Percentiles rank a stretch among this genome's conserved stretches.
Evolutionary conservation across 2,329 filamentous ascomycete species (phyloP).

Genomic region (Bipolaris zeicola): DNA sequence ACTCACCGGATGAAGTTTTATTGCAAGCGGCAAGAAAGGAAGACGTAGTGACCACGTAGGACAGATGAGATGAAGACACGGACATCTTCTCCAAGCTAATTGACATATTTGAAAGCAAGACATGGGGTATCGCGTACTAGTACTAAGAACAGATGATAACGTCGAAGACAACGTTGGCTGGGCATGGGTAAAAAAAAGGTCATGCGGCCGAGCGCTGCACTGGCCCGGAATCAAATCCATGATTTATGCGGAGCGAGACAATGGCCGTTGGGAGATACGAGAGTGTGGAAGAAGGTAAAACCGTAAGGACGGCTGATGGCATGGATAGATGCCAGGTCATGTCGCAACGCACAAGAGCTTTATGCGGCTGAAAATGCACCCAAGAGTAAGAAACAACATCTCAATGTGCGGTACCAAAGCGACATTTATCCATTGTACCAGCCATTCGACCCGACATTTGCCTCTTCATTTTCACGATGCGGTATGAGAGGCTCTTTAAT

Average conservation of each 20-base stretch:
- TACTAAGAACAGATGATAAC: neutral
- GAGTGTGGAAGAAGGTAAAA: neutral
- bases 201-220: neutral
- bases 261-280: neutral
- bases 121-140: slow-evolving; percentile 12
- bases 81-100: neutral
- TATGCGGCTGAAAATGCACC: neutral
- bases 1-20: neutral
- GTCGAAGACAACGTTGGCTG: neutral
- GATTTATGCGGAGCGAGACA: too few species aligned
- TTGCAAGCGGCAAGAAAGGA: neutral
- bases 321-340: neutral
- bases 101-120: neutral
- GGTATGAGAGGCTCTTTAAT: slow-evolving; percentile 83
- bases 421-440: slow-evolving; percentile 30
- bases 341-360: neutral
- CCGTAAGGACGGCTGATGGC: neutral
- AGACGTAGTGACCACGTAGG: too few species aligned
- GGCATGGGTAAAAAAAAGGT: neutral
- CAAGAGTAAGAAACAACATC: neutral
- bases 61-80: neutral
- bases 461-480: slow-evolving; percentile 62
- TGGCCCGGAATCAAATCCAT: neutral
- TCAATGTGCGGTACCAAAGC: neutral
- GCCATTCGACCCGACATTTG: slow-evolving; percentile 27